Evolutionary conservation across 441 rosid genomes (phyloP).

Genomic region (Isatis lusitanica): DNA sequence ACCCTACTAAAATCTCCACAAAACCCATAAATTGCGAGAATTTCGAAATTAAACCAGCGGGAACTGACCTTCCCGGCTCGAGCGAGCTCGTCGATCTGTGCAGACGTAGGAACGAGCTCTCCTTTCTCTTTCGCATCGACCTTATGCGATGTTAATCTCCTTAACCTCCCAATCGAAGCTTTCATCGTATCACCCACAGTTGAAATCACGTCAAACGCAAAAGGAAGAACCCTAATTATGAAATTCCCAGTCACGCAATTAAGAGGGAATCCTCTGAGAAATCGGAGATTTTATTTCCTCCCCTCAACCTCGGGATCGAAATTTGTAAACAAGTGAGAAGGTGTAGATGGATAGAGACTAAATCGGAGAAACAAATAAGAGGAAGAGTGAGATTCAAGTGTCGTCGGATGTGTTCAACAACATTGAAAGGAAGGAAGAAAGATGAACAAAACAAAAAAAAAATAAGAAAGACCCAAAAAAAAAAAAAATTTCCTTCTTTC

Average conservation of each 20-base stretch:
- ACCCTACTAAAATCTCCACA: slow-evolving; percentile 32
- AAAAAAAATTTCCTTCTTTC: neutral
- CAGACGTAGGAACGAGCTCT: slow-evolving; percentile 44
- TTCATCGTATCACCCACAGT: slow-evolving; percentile 51
- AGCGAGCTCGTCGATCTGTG: slow-evolving; percentile 77
- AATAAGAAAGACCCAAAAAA: neutral
- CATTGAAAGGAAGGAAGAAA: slow-evolving; percentile 26
- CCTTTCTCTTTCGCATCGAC: slow-evolving; percentile 71
- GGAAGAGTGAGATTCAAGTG: slow-evolving; percentile 42
- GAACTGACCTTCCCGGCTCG: slow-evolving; percentile 75
- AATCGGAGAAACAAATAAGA: slow-evolving; percentile 23
- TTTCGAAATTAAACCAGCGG: neutral
- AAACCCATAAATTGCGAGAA: neutral
- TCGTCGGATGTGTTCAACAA: slow-evolving; percentile 46
- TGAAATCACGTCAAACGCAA: slow-evolving; percentile 26
- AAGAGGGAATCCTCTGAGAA: neutral
- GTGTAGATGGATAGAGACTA: slow-evolving; percentile 17
- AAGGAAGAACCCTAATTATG: slow-evolving; percentile 11
- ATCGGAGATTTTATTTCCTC: neutral
- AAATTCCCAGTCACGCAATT: neutral
- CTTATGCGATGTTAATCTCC: slow-evolving; percentile 69
- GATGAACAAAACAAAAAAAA: neutral
- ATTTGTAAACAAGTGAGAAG: slow-evolving; percentile 10
- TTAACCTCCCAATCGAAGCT: slow-evolving; percentile 67
- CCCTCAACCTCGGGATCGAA: slow-evolving; percentile 14